Evolutionary conservation across 176 grass and related monocot genomes (phyloP), one percentile per base, ranked within the genome.

Genomic region (Rhynchospora pubera): DNA sequence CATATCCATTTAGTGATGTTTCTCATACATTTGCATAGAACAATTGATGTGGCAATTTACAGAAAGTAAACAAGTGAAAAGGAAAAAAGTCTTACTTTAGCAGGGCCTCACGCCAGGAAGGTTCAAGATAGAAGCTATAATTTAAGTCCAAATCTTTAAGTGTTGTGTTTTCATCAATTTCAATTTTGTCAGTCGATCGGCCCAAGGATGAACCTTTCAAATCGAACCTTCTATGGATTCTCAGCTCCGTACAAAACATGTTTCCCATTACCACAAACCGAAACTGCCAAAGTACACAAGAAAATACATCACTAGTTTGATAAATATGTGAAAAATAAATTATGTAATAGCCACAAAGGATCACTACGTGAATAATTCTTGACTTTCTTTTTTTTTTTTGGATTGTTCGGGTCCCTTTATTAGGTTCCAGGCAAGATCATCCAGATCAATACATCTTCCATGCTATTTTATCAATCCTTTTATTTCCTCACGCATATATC

Each of bases 251-350:
- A 86, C 96, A 99, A 88, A 99, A 99, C 96, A 99, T 99, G 85
- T 95, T 99, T 68, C 96, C 96, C 96, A 99, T 99, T 51, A 99
- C 96, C 83, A 99, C 96, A 84, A 99, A 99, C 56, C 92, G 85
- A 57, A 98, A 94, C 95, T 98, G 95, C 83, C 86, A 93, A 65
- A 81, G 23, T 2, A 7, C 58, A 87, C 9, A 79, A 19, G 57
- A 71, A 64, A 85, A 51, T 81, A 12, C 43, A 83, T 72, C 79
- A 79, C 65, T 12, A 26, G 74, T 63, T 90, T 61, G 18, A 77
- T 12, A 79, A 59, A 7, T 56, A 88, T 84, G 12, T 84, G 42
- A 45, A 48, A 11, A 24, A 53, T 16, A 50, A 68, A 16, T 81
- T 72, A 47, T 9, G 45, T 8, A 43, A 19, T 62, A 16, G 21